A percentile compares a stretch with the other conserved stretches of the same genome.
phyloP scores from a whole-genome alignment of 2,329 filamentous ascomycete species.

The Monosporascus sp. region DNA sequence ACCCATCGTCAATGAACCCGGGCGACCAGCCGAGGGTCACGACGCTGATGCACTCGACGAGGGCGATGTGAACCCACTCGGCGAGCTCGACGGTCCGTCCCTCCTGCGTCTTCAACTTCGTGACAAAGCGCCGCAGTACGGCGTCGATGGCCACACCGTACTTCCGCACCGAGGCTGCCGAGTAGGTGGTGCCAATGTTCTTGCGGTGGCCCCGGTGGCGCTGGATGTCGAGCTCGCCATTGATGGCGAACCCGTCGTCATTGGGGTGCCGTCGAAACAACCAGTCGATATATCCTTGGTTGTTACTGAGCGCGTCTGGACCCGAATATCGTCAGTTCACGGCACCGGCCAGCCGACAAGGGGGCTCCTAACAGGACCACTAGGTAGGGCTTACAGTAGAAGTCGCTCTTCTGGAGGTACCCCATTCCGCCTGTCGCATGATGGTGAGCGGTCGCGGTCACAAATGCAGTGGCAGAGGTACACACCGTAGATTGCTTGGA shows the following conservation, averaged over 20 bases:
- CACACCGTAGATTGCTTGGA: conserved; percentile 43
- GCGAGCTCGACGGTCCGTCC: conserved; percentile 2
- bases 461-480: neutral
- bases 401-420: conserved; percentile 47
- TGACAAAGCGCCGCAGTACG: conserved; percentile 6
- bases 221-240: conserved; percentile 7
- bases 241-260: conserved; percentile 7
- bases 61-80: conserved; percentile 4
- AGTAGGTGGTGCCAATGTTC: conserved; percentile 5
- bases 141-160: conserved; percentile 4
- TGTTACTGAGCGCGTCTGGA: conserved; percentile 29
- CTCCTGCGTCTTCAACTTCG: conserved; percentile 5
- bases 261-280: conserved; percentile 7
- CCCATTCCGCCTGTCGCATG: conserved; percentile 34
- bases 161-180: conserved; percentile 6
- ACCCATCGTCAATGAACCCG: conserved; percentile 4
- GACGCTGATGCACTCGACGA: conserved; percentile 6
- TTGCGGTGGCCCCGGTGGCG: conserved; percentile 7
- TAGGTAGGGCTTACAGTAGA: conserved; percentile 37
- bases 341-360: neutral
- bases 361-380: neutral
- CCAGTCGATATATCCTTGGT: conserved; percentile 34
- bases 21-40: conserved; percentile 9
- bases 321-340: conserved; percentile 35
- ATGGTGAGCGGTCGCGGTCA: neutral